Conservation (phyloP, 2,329 filamentous ascomycete species). For the Cladophialophora yegresii region DNA sequence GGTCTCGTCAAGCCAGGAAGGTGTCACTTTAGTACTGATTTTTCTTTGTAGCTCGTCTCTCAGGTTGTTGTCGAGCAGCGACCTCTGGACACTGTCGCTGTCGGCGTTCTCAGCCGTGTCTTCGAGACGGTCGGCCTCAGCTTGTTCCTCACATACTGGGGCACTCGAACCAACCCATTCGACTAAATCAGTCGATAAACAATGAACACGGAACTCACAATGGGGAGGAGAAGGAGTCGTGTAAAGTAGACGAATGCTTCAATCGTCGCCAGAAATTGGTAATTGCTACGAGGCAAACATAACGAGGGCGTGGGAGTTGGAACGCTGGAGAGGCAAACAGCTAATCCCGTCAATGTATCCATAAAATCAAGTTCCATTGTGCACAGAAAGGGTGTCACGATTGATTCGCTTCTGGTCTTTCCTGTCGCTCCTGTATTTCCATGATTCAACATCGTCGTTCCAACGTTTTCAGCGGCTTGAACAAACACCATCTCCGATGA, state of each 20-base stretch:
- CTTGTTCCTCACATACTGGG: slow-evolving; percentile 95
- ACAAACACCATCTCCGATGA: neutral
- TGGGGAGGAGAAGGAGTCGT: neutral
- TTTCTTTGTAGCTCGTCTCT: slow-evolving; percentile 68
- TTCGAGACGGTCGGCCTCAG: slow-evolving; percentile 92
- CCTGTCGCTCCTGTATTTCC: neutral
- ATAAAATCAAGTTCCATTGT: neutral
- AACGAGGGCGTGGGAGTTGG: neutral
- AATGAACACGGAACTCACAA: neutral
- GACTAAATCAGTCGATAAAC: slow-evolving; percentile 55
- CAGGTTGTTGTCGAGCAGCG: slow-evolving; percentile 91
- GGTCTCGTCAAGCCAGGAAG: slow-evolving; percentile 47
- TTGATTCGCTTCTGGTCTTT: neutral
- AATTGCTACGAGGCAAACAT: neutral
- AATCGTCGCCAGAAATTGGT: neutral
- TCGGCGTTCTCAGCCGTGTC: slow-evolving; percentile 78
- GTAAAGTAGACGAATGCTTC: slow-evolving; percentile 8
- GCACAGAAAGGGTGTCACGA: neutral
- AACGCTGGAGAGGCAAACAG: neutral
- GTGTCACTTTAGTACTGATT: neutral
- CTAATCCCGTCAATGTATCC: neutral
- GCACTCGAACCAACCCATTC: slow-evolving; percentile 90
- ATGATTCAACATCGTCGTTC: neutral
- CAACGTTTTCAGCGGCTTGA: neutral
- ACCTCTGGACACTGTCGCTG: slow-evolving; percentile 83